phyloP scores from a whole-genome alignment of 768 basidiomycete genomes.

The Boletus subparvulus region DNA sequence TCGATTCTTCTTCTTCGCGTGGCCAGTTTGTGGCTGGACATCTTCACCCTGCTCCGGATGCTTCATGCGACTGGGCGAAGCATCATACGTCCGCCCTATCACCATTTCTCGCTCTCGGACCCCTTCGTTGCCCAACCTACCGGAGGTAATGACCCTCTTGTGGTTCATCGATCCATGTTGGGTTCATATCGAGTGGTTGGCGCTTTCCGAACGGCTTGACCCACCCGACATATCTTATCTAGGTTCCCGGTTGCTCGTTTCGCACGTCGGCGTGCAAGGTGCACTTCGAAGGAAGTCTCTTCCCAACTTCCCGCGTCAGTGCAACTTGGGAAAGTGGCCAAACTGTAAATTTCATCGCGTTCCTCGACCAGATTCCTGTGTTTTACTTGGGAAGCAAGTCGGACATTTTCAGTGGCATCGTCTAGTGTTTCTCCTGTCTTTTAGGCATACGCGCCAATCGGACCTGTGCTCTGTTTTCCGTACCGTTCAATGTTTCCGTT shows the following conservation, averaged over 20 bases:
- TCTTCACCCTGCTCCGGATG: constrained; percentile 11
- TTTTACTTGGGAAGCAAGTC: constrained; percentile 33
- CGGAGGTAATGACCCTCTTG: constrained; percentile 26
- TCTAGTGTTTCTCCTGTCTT: not conserved
- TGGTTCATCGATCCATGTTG: constrained; percentile 36
- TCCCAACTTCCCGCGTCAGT: not conserved
- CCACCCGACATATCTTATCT: not conserved
- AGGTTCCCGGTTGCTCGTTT: constrained; percentile 34
- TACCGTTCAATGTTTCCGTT: too few species aligned
- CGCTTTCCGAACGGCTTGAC: not conserved
- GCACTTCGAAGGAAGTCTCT: constrained; percentile 19
- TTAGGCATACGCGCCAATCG: not conserved
- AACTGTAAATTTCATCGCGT: not conserved
- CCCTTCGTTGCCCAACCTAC: constrained; percentile 23
- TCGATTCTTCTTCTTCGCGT: not conserved
- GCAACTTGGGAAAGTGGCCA: not conserved
- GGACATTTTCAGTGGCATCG: constrained; percentile 31
- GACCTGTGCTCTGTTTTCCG: not conserved
- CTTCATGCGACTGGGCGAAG: constrained; percentile 33
- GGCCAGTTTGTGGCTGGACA: not conserved
- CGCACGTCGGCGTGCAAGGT: constrained; percentile 34
- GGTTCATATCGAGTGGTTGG: constrained; percentile 11
- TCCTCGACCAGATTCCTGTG: constrained; percentile 35
- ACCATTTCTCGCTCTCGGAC: constrained; percentile 35
- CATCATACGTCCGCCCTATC: constrained; percentile 36